Evolutionary conservation across 352 stramenopile genomes (phyloP).

Genomic region (Globisporangium canariense): DNA sequence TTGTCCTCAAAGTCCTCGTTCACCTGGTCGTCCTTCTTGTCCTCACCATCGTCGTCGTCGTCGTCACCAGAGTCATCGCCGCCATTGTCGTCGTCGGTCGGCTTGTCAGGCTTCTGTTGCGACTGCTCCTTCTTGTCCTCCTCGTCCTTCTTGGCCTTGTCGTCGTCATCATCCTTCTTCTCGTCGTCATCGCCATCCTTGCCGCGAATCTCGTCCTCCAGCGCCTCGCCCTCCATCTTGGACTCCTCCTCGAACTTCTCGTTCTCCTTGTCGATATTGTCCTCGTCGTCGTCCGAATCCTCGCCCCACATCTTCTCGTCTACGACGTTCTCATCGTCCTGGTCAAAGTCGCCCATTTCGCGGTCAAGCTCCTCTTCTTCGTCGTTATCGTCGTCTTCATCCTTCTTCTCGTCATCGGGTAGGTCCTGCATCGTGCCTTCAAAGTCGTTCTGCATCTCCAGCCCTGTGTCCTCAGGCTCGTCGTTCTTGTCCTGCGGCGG

Average conservation of each 20-base stretch:
- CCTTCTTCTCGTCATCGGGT: constrained; percentile 89
- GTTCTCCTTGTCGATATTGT: constrained; percentile 95
- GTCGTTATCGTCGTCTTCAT: constrained; percentile 86
- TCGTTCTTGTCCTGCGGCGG: constrained; percentile 86
- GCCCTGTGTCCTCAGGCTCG: constrained; percentile 93
- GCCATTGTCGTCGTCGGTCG: constrained; percentile 43
- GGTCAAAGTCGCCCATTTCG: constrained; percentile 98
- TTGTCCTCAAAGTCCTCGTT: constrained; percentile 91
- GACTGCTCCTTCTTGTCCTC: constrained; percentile 39
- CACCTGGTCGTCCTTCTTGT: constrained; percentile 81
- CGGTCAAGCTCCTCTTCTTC: constrained; percentile 96
- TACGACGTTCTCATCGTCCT: constrained; percentile 97
- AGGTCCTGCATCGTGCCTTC: constrained; percentile 99
- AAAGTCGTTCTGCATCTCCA: constrained; percentile 99
- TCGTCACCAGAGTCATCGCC: constrained; percentile 37
- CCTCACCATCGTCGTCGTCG: constrained; percentile 35
- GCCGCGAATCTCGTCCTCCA: constrained; percentile 87
- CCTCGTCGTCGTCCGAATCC: constrained; percentile 89
- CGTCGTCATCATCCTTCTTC: constrained; percentile 57
- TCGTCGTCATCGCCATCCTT: constrained; percentile 88
- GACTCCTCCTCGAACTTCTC: constrained; percentile 92
- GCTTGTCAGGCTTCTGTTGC: constrained; percentile 43
- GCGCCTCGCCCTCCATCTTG: constrained; percentile 68
- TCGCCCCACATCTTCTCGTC: constrained; percentile 99
- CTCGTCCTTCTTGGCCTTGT: constrained; percentile 48